Percentiles rank a stretch among this genome's conserved stretches.
Conservation (phyloP, 2,329 filamentous ascomycete genomes). For the Cladophialophora psammophila region DNA sequence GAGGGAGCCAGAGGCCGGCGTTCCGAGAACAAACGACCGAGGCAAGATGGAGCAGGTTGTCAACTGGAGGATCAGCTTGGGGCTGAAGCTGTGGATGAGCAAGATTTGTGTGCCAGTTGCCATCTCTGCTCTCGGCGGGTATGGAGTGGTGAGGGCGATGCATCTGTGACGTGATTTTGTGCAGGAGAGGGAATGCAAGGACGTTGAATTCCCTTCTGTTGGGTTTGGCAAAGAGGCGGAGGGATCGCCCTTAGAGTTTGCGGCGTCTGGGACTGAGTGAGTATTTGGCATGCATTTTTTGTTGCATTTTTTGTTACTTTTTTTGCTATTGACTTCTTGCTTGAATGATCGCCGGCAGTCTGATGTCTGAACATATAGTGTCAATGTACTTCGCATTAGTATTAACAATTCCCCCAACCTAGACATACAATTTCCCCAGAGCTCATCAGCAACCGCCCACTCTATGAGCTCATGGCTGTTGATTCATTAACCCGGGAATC, state of each 20-base stretch:
- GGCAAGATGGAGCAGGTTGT: conserved; percentile 19
- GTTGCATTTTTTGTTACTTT: neutral
- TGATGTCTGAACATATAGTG: neutral
- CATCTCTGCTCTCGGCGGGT: conserved; percentile 19
- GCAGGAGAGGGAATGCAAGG: neutral
- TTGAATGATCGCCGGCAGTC: neutral
- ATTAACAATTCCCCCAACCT: neutral
- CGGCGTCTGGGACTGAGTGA: neutral
- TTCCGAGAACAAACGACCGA: conserved; percentile 46
- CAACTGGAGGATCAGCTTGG: conserved; percentile 15
- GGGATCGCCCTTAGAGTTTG: neutral
- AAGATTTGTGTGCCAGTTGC: conserved; percentile 16
- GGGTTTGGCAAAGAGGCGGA: neutral
- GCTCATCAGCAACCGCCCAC: neutral
- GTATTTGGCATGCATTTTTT: neutral
- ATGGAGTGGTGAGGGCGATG: conserved; percentile 13
- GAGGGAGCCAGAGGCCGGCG: conserved; percentile 46
- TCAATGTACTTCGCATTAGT: neutral
- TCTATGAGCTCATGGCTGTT: neutral
- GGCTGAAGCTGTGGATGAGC: conserved; percentile 26
- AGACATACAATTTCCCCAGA: neutral
- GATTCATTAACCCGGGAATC: conserved; percentile 55
- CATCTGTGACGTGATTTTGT: neutral
- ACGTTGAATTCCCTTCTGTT: neutral
- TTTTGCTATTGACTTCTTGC: neutral